Conservation (phyloP, 495 filamentous ascomycete genomes). For the Trichoderma erinaceum region DNA sequence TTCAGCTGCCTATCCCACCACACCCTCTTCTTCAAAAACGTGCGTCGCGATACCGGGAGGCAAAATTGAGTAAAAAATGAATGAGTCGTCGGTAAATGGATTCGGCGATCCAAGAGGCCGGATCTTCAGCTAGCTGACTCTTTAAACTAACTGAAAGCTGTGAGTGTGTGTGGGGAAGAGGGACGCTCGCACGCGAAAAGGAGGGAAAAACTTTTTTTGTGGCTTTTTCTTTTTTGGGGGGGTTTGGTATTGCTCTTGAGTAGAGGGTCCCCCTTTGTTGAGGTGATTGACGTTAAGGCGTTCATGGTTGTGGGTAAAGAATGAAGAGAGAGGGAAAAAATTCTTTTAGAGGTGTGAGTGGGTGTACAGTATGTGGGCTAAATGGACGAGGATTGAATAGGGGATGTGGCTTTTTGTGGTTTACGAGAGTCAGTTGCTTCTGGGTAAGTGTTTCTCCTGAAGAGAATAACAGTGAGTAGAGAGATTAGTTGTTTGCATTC, state of each 20-base stretch:
- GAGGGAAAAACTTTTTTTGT: too few relatives aligned
- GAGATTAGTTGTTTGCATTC: neutral
- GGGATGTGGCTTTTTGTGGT: neutral
- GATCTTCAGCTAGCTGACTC: too few relatives aligned
- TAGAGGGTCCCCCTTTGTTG: neutral
- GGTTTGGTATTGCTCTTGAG: too few relatives aligned
- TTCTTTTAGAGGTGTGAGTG: neutral
- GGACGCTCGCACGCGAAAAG: too few relatives aligned
- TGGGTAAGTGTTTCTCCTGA: neutral
- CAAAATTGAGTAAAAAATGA: neutral
- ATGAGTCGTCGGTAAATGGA: neutral
- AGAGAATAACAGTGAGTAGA: neutral
- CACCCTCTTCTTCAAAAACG: neutral
- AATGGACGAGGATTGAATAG: neutral
- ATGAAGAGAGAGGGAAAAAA: neutral
- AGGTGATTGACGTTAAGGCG: neutral
- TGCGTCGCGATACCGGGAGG: neutral
- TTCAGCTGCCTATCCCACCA: neutral
- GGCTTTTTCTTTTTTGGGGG: too few relatives aligned
- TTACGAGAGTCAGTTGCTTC: neutral
- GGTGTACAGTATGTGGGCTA: slow-evolving; percentile 5
- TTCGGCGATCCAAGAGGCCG: neutral
- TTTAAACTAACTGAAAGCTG: too few relatives aligned
- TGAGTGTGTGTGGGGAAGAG: too few relatives aligned
- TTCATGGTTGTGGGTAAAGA: neutral